Base-by-base conservation (phyloP, 805 yeast species). In the Metschnikowia chrysomelidarum region DNA sequence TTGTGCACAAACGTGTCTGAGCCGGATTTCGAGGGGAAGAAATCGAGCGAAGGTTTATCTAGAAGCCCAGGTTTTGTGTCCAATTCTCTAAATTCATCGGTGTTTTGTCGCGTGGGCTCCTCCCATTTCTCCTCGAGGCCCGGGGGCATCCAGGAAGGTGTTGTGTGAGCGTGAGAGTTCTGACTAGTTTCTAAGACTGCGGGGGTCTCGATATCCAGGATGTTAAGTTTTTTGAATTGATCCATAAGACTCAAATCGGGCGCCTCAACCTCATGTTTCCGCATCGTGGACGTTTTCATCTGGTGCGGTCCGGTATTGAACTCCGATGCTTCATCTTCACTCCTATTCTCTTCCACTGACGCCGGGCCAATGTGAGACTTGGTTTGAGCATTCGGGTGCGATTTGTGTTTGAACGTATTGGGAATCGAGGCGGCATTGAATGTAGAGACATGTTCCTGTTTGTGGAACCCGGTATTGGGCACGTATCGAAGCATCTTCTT, bases 111-210 rank as follows among this genome's bases (percentile, higher is more conserved):
- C 14, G 4, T 25, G 7, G 13, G 22, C n/a, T 43, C 45, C 21
- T 40, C 49, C 71, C 71, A 67, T 34, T 55, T 56, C 5, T 59
- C 67, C 19, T 50, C 53, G 34, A 67, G 56, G 24, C 53, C 69
- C 9, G 57, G 39, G 0, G 72, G 71, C 71, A 67, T 67, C 73
- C 71, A 67, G 22, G 57, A 59, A 0, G 71, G 71, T 3, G 72
- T 66, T 14, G 25, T 19, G 20, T 37, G 21, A 9, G 38, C 34
- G 18, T 45, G 32, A 15, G 36, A 30, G n/a, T 12, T 15, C 23
- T 23, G 27, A n/a, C 19, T 17, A 24, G 5, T n/a, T n/a, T n/a
- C n/a, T n/a, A 10, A 7, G n/a, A n/a, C n/a, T n/a, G n/a, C n/a
- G n/a, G n/a, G n/a, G n/a, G n/a, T n/a, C n/a, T n/a, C n/a, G n/a